Percentiles rank a stretch among this genome's conserved stretches.
These are phyloP conservation scores for Gossypium anomalum DNA, from an alignment of 345 rosid species.

Conservation along the genomic window DNA sequence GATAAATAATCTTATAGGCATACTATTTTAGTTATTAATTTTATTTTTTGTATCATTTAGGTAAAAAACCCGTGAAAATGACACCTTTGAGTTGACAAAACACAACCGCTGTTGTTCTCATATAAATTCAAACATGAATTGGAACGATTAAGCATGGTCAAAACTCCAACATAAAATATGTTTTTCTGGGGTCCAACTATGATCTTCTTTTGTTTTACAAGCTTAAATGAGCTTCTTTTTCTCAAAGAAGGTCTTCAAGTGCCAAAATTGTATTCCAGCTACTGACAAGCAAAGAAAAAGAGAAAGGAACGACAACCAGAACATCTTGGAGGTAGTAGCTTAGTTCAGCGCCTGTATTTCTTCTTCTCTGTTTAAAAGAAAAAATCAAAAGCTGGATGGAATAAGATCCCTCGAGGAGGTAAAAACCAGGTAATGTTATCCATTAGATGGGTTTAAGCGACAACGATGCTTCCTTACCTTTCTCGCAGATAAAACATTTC, in stretches of 20 bases:
- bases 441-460: background rate
- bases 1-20: too few species aligned
- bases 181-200: background rate
- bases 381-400: background rate
- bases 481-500: slow-evolving; percentile 83
- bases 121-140: too few species aligned
- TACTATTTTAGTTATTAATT: too few species aligned
- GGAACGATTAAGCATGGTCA: too few species aligned
- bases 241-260: slow-evolving; percentile 88
- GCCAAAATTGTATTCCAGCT: slow-evolving; percentile 84
- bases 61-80: too few species aligned
- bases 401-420: background rate
- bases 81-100: too few species aligned
- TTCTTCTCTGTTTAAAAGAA: slow-evolving; percentile 55
- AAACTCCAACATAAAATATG: background rate
- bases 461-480: slow-evolving; percentile 43
- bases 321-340: slow-evolving; percentile 72
- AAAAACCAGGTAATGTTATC: background rate
- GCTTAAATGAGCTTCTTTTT: slow-evolving; percentile 83
- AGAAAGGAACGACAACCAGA: slow-evolving; percentile 67
- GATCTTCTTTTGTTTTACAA: background rate
- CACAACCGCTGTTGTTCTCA: too few species aligned
- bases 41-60: too few species aligned
- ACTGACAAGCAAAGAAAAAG: slow-evolving; percentile 74
- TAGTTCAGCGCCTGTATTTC: slow-evolving; percentile 82